Conservation (phyloP, 2,329 filamentous ascomycete genomes). For the Chrysosporium keratinophilum region DNA sequence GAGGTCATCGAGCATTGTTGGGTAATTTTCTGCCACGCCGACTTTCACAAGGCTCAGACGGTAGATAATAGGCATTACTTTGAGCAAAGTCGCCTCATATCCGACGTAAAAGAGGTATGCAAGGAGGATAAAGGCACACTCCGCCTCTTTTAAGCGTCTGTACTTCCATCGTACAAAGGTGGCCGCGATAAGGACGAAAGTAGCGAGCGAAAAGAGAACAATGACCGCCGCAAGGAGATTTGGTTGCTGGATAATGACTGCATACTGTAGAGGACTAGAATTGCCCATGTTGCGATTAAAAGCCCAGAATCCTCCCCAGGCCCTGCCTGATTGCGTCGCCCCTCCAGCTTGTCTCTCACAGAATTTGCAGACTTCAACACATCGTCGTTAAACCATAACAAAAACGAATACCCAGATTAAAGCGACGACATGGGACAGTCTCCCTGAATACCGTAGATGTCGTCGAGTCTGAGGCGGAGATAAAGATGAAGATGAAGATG, state of each 20-base stretch:
- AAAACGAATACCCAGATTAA: too few species aligned
- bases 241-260: neutral
- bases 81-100: neutral
- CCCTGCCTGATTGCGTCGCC: neutral
- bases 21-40: neutral
- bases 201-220: neutral
- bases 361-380: neutral
- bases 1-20: neutral
- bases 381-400: neutral
- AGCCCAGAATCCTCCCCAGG: neutral
- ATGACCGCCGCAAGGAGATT: neutral
- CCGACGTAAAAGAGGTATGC: conserved; percentile 3
- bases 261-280: neutral
- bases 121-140: neutral
- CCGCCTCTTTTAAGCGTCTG: conserved; percentile 4
- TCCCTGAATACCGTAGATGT: too few species aligned
- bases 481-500: too few species aligned
- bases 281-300: neutral
- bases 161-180: conserved; percentile 8
- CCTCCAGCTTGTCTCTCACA: neutral
- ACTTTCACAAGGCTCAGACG: neutral
- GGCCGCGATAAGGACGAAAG: neutral
- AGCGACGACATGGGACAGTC: too few species aligned
- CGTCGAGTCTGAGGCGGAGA: too few species aligned
- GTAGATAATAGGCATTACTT: neutral